A percentile compares a stretch with the other conserved stretches of the same genome.
Evolutionary conservation across 75 land plant genomes (phyloP).

Genomic region (Gnetum montanum): DNA sequence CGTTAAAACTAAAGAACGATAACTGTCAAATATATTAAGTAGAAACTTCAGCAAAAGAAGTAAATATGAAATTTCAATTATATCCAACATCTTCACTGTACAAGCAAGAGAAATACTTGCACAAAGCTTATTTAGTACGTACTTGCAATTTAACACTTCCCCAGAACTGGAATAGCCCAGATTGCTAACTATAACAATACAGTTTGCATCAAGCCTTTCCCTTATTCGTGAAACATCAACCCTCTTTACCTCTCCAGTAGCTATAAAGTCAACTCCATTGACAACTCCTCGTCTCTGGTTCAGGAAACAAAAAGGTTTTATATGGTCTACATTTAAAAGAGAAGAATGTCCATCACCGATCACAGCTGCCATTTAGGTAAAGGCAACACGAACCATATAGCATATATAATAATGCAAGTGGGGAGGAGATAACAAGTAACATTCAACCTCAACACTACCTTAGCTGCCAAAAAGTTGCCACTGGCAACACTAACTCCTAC

Average conservation of each 20-base stretch:
- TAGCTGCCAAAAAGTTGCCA: slow-evolving; percentile 95
- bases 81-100: too few relatives aligned
- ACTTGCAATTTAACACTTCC: slow-evolving; percentile 99
- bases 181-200: slow-evolving; percentile 84
- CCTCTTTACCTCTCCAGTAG: slow-evolving; percentile 95
- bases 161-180: slow-evolving; percentile 93
- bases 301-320: slow-evolving; percentile 10
- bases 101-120: too few relatives aligned
- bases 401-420: too few relatives aligned
- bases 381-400: too few relatives aligned
- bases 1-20: too few relatives aligned
- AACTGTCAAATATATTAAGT: too few relatives aligned
- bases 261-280: slow-evolving; percentile 76
- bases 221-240: slow-evolving; percentile 70
- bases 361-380: background rate
- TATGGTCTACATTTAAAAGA: too few relatives aligned
- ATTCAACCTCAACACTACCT: too few relatives aligned
- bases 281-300: slow-evolving; percentile 85
- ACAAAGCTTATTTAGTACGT: too few relatives aligned
- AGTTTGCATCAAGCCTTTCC: slow-evolving; percentile 73
- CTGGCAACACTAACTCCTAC: slow-evolving; percentile 85
- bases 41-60: too few relatives aligned
- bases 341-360: background rate
- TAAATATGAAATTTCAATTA: too few relatives aligned
- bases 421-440: too few relatives aligned